Base-by-base conservation (phyloP, 1,284 basidiomycete species). In the Moesziomyces antarcticus region DNA sequence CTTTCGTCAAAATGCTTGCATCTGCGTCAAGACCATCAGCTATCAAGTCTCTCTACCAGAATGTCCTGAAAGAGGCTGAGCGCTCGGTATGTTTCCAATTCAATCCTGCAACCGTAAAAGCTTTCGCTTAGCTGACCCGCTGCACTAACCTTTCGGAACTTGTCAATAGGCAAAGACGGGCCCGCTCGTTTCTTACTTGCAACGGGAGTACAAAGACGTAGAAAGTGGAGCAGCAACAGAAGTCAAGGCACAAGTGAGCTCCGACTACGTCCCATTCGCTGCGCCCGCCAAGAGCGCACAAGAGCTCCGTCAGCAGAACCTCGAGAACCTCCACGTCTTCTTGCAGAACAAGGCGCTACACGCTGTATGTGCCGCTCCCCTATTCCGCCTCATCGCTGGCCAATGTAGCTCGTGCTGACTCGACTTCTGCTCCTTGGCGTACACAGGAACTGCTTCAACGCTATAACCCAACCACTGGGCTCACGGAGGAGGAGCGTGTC, bases 391-490 rank as follows among this genome's bases (percentile, higher is more conserved):
- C n/a, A 25, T 54, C 45, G n/a, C 18, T 49, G 24, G 5, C n/a
- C n/a, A 11, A 11, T 40, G 43, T 50, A 16, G 27, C 50, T 45
- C 54, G 24, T 27, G 20, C 50, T 52, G 43, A 22, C 8, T 16
- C 10, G 18, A 4, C 62, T 93, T 92, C 86, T 86, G 21, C 85
- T 94, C 43, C 84, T 94, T 60, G 90, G 92, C 65, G 87, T 33
- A 33, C 5, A 48, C 61, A 73, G 70, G 72, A 74, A 40, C 68
- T 79, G 21, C 61, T 73, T 33, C 64, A 77, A 45, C 48, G 92
- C 59, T 97, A 97, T 86, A 95, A 94, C 83, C 93, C 94, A 0
- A 86, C 92, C 13, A 85, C 90, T 50, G 91, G 92, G 77, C 88
- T 94, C 78, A 90, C 92, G 0, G 86, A 88, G 22, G 89, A 93